phyloP scores from a whole-genome alignment of 768 basidiomycete species.

The Stropharia rugosoannulata region DNA sequence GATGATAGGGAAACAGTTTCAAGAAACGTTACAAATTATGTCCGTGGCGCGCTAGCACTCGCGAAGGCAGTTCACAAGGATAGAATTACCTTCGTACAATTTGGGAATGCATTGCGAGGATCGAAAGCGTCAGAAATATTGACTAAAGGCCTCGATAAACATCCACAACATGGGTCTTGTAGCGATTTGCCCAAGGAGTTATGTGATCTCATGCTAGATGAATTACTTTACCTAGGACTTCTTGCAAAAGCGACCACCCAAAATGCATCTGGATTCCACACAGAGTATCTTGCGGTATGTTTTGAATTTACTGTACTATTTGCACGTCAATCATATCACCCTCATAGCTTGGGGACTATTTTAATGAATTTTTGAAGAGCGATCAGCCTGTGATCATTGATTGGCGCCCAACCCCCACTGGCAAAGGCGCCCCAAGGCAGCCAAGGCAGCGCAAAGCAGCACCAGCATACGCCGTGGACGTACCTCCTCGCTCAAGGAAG shows the following conservation, averaged over 20 bases:
- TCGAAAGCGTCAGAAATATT: conserved; percentile 45
- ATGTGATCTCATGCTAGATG: conserved; percentile 64
- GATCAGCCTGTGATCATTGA: conserved; percentile 25
- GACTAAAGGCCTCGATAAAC: conserved; percentile 45
- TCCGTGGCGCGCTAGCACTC: conserved; percentile 56
- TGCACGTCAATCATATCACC: background rate
- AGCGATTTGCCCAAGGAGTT: conserved; percentile 48
- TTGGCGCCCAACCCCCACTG: conserved; percentile 29
- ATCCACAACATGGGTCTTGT: conserved; percentile 55
- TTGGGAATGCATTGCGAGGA: conserved; percentile 66
- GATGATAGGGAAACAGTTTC: conserved; percentile 41
- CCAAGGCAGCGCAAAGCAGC: conserved; percentile 20
- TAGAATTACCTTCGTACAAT: conserved; percentile 54
- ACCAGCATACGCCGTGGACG: conserved; percentile 17
- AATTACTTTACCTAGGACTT: conserved; percentile 49
- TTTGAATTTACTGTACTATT: background rate
- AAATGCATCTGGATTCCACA: conserved; percentile 46
- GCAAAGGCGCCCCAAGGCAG: conserved; percentile 22
- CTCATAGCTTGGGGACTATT: conserved; percentile 33
- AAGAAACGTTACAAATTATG: conserved; percentile 63
- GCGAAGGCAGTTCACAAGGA: conserved; percentile 41
- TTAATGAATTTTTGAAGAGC: conserved; percentile 25
- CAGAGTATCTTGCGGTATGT: conserved; percentile 51
- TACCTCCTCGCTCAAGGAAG: conserved; percentile 21
- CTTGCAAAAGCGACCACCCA: conserved; percentile 46